phyloP scores from a whole-genome alignment of 2,329 filamentous ascomycete genomes.

The Colletotrichum navitas region DNA sequence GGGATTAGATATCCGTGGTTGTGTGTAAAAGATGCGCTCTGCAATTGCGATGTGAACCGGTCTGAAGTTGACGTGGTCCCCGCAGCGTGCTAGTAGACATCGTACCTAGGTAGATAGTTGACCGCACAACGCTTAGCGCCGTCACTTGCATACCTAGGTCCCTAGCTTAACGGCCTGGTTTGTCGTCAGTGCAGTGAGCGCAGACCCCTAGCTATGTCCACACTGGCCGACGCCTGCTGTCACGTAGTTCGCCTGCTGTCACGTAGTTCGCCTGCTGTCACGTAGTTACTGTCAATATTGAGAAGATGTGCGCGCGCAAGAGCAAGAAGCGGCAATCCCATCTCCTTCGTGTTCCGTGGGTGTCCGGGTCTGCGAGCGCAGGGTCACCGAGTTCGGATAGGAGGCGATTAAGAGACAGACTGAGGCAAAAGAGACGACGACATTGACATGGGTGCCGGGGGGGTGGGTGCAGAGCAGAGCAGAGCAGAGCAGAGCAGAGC shows the following conservation, averaged over 20 bases:
- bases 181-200: constrained; percentile 21
- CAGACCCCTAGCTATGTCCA: constrained; percentile 28
- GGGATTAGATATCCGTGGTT: background rate
- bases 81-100: constrained; percentile 5
- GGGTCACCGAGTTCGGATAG: constrained; percentile 1
- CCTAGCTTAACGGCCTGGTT: constrained; percentile 35
- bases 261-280: too few relatives aligned
- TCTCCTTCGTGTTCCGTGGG: background rate
- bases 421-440: background rate
- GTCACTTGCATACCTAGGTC: constrained; percentile 30
- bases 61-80: constrained; percentile 38
- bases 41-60: constrained; percentile 18
- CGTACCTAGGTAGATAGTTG: background rate
- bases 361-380: constrained; percentile 5
- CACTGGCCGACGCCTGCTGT: constrained; percentile 29
- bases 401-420: constrained; percentile 4
- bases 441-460: constrained; percentile 7
- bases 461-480: background rate
- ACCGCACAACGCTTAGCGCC: constrained; percentile 33
- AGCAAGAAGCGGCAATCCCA: constrained; percentile 3
- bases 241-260: too few relatives aligned
- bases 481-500: constrained; percentile 19
- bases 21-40: constrained; percentile 14
- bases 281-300: constrained; percentile 13
- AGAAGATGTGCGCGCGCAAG: background rate